Conservation (phyloP, 2,329 filamentous ascomycete genomes). For the Trichoderma harzianum region DNA sequence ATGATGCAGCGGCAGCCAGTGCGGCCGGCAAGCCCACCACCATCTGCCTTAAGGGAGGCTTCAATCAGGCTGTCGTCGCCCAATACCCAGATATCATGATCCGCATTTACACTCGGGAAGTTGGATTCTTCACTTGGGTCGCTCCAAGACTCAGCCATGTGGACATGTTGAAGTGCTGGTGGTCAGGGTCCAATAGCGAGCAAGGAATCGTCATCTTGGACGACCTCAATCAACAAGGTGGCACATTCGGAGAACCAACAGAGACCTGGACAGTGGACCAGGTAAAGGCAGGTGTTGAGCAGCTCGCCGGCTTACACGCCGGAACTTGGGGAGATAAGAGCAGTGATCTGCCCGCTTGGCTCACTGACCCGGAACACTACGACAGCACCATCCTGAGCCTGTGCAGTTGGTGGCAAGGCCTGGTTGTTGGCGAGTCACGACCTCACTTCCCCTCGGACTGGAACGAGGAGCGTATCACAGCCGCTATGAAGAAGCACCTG, state of each 20-base stretch:
- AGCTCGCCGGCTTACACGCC: neutral
- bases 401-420: neutral
- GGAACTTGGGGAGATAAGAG: conserved; percentile 1
- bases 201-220: neutral
- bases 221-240: neutral
- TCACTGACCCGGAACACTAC: neutral
- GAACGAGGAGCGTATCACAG: conserved; percentile 4
- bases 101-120: neutral
- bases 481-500: conserved; percentile 5
- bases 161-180: neutral
- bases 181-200: neutral
- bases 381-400: neutral
- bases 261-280: neutral
- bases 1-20: neutral
- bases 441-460: neutral
- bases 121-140: neutral
- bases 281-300: neutral
- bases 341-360: neutral
- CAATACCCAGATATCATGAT: neutral
- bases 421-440: neutral
- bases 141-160: neutral
- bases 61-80: neutral
- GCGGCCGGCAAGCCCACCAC: neutral
- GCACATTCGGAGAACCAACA: neutral
- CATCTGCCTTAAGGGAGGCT: neutral